Conservation (phyloP, 2,329 filamentous ascomycete genomes). For the Sporothrix pallida region DNA sequence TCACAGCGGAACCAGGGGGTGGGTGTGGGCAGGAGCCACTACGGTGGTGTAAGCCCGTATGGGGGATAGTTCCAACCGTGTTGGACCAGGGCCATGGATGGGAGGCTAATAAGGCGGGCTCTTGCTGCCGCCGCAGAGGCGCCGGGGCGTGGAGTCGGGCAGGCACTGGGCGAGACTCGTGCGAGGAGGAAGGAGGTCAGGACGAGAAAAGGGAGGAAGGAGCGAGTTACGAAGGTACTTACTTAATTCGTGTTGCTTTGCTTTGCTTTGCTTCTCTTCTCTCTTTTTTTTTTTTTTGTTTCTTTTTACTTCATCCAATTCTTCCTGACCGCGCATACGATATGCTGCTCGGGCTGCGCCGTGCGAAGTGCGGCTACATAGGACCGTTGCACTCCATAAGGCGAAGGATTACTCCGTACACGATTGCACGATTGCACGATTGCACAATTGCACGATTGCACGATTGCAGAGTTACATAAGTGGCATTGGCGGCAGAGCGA, state of each 20-base stretch:
- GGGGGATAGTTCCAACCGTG: conserved; percentile 6
- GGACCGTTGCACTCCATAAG: background rate
- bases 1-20: conserved; percentile 11
- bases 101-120: background rate
- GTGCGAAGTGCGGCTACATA: conserved; percentile 4
- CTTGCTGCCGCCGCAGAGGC: conserved; percentile 25
- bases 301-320: no score
- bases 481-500: conserved; percentile 5
- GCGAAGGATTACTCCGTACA: background rate
- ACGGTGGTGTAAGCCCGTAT: background rate
- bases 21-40: conserved; percentile 12
- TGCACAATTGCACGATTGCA: background rate
- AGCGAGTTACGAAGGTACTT: background rate
- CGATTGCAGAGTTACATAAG: background rate
- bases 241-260: background rate
- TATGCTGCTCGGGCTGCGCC: background rate
- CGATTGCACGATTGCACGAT: conserved; percentile 4
- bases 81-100: conserved; percentile 19
- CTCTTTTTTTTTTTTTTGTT: background rate
- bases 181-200: background rate
- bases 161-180: background rate
- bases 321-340: background rate
- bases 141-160: conserved; percentile 7
- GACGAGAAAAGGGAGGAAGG: background rate
- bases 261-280: background rate